Percentiles rank a stretch among this genome's conserved stretches.
Conservation (phyloP, 2,329 filamentous ascomycete genomes). For the Fusarium setosum region DNA sequence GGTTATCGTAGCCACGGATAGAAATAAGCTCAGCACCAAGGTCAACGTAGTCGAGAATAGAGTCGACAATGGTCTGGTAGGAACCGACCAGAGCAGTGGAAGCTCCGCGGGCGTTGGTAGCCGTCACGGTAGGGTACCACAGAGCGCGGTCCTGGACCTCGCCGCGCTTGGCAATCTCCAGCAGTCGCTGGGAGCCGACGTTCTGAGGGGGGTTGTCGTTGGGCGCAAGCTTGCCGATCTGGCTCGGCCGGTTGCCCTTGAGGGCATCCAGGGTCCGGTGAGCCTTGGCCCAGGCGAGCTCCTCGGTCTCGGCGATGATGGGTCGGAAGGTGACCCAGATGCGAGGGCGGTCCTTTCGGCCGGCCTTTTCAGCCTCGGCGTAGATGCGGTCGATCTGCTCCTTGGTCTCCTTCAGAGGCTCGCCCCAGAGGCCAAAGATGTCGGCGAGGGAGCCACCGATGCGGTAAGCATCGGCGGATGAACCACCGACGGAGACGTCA, state of each 20-base stretch:
- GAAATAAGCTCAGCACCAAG: constrained; percentile 68
- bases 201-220: constrained; percentile 59
- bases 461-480: constrained; percentile 68
- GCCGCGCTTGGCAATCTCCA: constrained; percentile 66
- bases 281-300: constrained; percentile 71
- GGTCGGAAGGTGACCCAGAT: constrained; percentile 75
- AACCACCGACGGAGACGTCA: constrained; percentile 69
- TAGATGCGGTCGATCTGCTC: constrained; percentile 72
- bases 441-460: constrained; percentile 68
- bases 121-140: constrained; percentile 73
- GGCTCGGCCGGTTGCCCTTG: constrained; percentile 54
- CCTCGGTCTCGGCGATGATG: constrained; percentile 70
- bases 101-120: constrained; percentile 68
- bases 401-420: constrained; percentile 72
- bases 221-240: constrained; percentile 42
- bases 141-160: constrained; percentile 70
- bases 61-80: constrained; percentile 62
- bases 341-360: constrained; percentile 63
- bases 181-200: constrained; percentile 67
- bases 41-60: constrained; percentile 67
- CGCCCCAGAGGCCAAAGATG: constrained; percentile 73
- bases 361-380: constrained; percentile 67
- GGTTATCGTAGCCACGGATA: constrained; percentile 70
- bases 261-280: constrained; percentile 65
- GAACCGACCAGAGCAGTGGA: constrained; percentile 69